Percentiles rank a stretch among this genome's conserved stretches.
Evolutionary conservation across 2,329 filamentous ascomycete species (phyloP).

Genomic region (Hymenoscyphus fraxineus): DNA sequence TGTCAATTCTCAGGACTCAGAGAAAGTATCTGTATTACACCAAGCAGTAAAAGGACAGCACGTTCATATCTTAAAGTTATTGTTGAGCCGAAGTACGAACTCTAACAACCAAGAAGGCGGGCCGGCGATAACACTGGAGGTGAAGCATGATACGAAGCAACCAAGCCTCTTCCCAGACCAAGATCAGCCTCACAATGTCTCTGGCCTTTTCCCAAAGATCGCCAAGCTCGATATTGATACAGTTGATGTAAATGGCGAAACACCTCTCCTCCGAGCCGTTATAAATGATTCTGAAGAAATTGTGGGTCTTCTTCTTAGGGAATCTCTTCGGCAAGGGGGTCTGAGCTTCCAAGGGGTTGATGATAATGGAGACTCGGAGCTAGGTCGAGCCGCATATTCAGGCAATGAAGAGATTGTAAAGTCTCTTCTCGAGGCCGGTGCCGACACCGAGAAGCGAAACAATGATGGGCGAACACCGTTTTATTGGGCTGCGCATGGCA

Average conservation of each 20-base stretch:
- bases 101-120: background rate
- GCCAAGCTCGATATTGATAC: background rate
- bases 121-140: background rate
- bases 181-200: background rate
- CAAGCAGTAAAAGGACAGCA: background rate
- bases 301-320: background rate
- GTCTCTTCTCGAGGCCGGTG: background rate
- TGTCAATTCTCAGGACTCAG: background rate
- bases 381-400: background rate
- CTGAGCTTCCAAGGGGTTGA: slow-evolving; percentile 12
- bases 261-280: background rate
- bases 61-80: background rate
- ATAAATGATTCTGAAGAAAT: background rate
- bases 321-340: slow-evolving; percentile 5
- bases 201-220: background rate
- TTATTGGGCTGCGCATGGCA: background rate
- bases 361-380: background rate
- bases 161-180: background rate
- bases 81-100: background rate
- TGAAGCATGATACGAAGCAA: background rate
- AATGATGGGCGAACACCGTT: background rate
- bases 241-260: background rate
- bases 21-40: background rate
- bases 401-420: background rate
- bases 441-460: background rate